A percentile compares a stretch with the other conserved stretches of the same genome.
phyloP scores from a whole-genome alignment of 257 asterid species.

The Solanum habrochaites region DNA sequence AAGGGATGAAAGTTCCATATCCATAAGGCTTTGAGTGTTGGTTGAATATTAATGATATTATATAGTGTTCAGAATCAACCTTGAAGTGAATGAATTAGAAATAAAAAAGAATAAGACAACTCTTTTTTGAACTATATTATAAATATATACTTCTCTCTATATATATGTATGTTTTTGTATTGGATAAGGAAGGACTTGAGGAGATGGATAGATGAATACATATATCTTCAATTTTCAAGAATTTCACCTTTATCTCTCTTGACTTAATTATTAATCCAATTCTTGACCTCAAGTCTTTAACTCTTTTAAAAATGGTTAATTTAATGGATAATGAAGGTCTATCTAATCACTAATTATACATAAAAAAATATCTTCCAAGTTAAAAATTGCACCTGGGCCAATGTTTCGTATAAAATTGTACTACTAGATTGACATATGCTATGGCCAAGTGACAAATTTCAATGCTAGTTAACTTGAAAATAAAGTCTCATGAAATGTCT shows the following conservation, averaged over 20 bases:
- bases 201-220: not conserved
- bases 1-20: not conserved
- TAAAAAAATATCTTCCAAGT: not conserved
- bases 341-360: not conserved
- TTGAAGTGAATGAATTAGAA: not conserved
- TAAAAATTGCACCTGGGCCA: not conserved
- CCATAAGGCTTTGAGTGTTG: not conserved
- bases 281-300: not conserved
- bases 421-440: not conserved
- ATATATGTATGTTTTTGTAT: not conserved
- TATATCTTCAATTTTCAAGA: not conserved
- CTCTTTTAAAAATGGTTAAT: not conserved
- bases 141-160: not conserved
- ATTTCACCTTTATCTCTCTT: not conserved
- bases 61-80: not conserved
- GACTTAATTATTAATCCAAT: not conserved
- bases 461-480: not conserved
- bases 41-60: not conserved
- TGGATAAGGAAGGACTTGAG: not conserved
- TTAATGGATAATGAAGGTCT: not conserved
- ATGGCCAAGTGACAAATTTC: not conserved
- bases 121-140: not conserved
- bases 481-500: not conserved
- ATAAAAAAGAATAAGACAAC: not conserved
- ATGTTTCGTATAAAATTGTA: not conserved